Percentiles rank a stretch among this genome's conserved stretches.
Conservation (phyloP, 1,284 basidiomycete species). For the Porodaedalea pini region DNA sequence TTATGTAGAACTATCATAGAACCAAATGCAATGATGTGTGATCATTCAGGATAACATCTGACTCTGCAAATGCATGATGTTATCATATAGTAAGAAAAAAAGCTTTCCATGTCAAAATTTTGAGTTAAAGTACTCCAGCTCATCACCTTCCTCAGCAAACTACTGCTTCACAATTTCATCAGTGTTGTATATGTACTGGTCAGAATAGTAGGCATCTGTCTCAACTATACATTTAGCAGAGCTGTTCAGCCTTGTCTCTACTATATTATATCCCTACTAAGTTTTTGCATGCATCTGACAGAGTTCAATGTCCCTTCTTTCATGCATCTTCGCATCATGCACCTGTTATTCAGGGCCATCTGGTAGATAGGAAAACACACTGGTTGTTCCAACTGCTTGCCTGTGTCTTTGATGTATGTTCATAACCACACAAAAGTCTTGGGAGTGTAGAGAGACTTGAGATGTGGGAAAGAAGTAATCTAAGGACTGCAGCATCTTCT, state of each 20-base stretch:
- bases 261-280: too few species aligned
- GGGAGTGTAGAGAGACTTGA: constrained; percentile 37
- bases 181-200: constrained; percentile 49
- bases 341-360: constrained; percentile 37
- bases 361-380: constrained; percentile 35
- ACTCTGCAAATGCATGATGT: too few species aligned
- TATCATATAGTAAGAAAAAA: too few species aligned
- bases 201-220: constrained; percentile 37
- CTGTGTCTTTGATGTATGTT: constrained; percentile 37
- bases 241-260: too few species aligned
- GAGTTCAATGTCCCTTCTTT: constrained; percentile 27
- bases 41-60: too few species aligned
- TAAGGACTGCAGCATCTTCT: constrained; percentile 53
- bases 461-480: constrained; percentile 43
- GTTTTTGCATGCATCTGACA: too few species aligned
- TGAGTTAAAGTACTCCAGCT: too few species aligned
- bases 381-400: constrained; percentile 39
- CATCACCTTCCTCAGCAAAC: constrained; percentile 41
- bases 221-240: constrained; percentile 45
- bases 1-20: too few species aligned
- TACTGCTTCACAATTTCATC: constrained; percentile 45
- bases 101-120: too few species aligned
- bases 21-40: too few species aligned
- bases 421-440: constrained; percentile 41
- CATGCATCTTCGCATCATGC: constrained; percentile 37